phyloP scores from a whole-genome alignment of 768 basidiomycete species.

The Podaxis pistillaris region DNA sequence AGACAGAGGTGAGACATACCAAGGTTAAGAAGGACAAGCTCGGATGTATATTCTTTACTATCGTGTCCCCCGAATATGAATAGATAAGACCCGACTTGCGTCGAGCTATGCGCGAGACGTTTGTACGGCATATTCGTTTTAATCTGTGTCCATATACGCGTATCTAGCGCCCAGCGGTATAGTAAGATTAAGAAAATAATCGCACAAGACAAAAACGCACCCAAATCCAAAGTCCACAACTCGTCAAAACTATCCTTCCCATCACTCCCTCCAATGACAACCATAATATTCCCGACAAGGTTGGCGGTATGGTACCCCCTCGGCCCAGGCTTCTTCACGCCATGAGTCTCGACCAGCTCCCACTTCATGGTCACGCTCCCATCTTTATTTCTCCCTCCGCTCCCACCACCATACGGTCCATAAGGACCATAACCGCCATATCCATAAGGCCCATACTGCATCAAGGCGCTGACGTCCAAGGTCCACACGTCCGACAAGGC shows the following conservation, averaged over 20 bases:
- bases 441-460: conserved; percentile 10
- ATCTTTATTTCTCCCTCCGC: conserved; percentile 2
- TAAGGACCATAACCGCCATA: conserved; percentile 8
- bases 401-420: neutral
- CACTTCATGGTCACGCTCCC: conserved; percentile 28
- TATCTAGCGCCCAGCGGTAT: conserved; percentile 29
- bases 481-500: conserved; percentile 92
- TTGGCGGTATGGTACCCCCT: conserved; percentile 93
- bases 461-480: conserved; percentile 49
- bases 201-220: conserved; percentile 40
- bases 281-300: conserved; percentile 80
- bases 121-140: conserved; percentile 47
- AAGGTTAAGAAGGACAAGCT: conserved; percentile 84
- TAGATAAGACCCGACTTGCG: conserved; percentile 89
- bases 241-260: conserved; percentile 87
- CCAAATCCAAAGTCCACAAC: conserved; percentile 82
- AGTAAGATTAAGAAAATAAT: neutral
- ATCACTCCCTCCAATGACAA: conserved; percentile 90
- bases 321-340: conserved; percentile 50
- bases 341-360: conserved; percentile 52
- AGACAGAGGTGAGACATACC: conserved; percentile 41
- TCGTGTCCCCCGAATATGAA: conserved; percentile 91
- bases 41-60: conserved; percentile 66
- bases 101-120: conserved; percentile 81
- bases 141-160: conserved; percentile 37